Conservation (phyloP, 176 grass and related monocot genomes). For the Musa itinerans region DNA sequence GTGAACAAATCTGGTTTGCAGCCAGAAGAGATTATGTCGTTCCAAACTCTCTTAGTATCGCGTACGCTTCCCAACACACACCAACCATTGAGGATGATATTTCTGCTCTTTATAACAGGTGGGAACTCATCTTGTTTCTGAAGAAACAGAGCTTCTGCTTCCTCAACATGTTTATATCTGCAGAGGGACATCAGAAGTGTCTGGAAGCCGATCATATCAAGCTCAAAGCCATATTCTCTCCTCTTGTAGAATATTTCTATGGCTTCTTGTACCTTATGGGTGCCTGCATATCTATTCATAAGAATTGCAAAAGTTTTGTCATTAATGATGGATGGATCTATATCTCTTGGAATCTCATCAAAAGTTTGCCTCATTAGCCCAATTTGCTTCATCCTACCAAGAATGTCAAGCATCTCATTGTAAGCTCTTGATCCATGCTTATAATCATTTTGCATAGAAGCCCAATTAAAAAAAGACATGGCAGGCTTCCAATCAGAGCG, state of each 20-base stretch:
- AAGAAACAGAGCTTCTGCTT: slow-evolving; percentile 64
- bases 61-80: slow-evolving; percentile 56
- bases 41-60: slow-evolving; percentile 62
- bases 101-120: slow-evolving; percentile 63
- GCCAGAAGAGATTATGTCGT: slow-evolving; percentile 43
- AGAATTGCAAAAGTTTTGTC: slow-evolving; percentile 57
- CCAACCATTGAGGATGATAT: slow-evolving; percentile 77
- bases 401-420: slow-evolving; percentile 55
- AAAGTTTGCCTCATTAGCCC: slow-evolving; percentile 44
- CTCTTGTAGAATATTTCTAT: slow-evolving; percentile 58
- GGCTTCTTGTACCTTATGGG: slow-evolving; percentile 56
- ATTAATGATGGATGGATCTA: slow-evolving; percentile 4
- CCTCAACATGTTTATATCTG: slow-evolving; percentile 63
- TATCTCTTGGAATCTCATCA: slow-evolving; percentile 37
- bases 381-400: slow-evolving; percentile 72
- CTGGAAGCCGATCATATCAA: slow-evolving; percentile 56
- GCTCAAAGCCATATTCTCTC: slow-evolving; percentile 47
- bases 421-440: slow-evolving; percentile 34
- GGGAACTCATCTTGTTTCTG: slow-evolving; percentile 49
- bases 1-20: slow-evolving; percentile 55
- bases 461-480: slow-evolving; percentile 52
- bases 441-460: slow-evolving; percentile 14
- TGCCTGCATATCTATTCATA: slow-evolving; percentile 49
- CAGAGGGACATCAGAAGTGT: slow-evolving; percentile 62
- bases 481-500: slow-evolving; percentile 51